A percentile compares a stretch with the other conserved stretches of the same genome.
Conservation (phyloP, 495 filamentous ascomycete species). For the Aspergillus steynii region DNA sequence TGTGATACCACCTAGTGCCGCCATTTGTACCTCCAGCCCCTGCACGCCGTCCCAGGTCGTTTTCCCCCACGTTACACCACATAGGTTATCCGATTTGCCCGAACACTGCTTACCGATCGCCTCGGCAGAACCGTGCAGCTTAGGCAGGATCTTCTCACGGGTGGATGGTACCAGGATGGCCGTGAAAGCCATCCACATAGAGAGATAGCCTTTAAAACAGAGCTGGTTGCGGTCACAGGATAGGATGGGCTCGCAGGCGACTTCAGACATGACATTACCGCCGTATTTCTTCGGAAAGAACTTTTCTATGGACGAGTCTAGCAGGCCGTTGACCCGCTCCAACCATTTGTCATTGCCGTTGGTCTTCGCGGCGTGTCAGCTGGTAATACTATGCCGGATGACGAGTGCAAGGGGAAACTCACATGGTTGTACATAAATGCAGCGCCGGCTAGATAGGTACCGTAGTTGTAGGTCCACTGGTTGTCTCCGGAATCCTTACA, state of each 20-base stretch:
- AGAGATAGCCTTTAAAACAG: slow-evolving; percentile 74
- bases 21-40: slow-evolving; percentile 52
- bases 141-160: slow-evolving; percentile 55
- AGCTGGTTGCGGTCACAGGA: slow-evolving; percentile 69
- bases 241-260: slow-evolving; percentile 65
- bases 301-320: slow-evolving; percentile 45
- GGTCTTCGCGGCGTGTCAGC: slow-evolving; percentile 41
- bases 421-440: slow-evolving; percentile 66
- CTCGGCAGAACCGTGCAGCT: slow-evolving; percentile 58
- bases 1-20: slow-evolving; percentile 58
- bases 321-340: slow-evolving; percentile 50
- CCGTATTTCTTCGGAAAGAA: slow-evolving; percentile 55
- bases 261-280: slow-evolving; percentile 59
- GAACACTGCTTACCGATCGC: slow-evolving; percentile 67
- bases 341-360: slow-evolving; percentile 50
- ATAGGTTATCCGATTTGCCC: slow-evolving; percentile 56
- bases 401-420: slow-evolving; percentile 16
- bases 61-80: slow-evolving; percentile 69
- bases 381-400: not conserved
- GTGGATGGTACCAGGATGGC: slow-evolving; percentile 63
- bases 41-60: slow-evolving; percentile 59
- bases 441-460: slow-evolving; percentile 64
- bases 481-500: slow-evolving; percentile 58
- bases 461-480: slow-evolving; percentile 69
- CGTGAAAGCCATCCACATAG: slow-evolving; percentile 72